These are phyloP conservation scores for Clarireedia hainanense DNA, from an alignment of 2,329 filamentous ascomycete genomes.

Conservation along the genomic window DNA sequence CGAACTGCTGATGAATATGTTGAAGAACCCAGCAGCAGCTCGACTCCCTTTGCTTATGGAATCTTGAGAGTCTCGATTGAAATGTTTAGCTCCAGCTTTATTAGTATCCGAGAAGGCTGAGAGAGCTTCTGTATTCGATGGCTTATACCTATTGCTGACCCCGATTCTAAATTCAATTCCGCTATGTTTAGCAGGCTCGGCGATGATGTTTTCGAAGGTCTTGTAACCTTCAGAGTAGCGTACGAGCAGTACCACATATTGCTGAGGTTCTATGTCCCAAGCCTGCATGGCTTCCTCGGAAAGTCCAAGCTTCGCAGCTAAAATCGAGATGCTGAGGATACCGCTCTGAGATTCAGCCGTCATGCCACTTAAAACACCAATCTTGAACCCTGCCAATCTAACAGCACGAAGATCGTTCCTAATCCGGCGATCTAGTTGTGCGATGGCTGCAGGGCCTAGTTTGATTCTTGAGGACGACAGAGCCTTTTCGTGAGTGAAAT, in stretches of 20 bases:
- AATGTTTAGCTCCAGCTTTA: slow-evolving; percentile 11
- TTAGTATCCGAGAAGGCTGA: slow-evolving; percentile 29
- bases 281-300: slow-evolving; percentile 68
- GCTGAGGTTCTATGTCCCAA: slow-evolving; percentile 59
- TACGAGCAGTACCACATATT: slow-evolving; percentile 70
- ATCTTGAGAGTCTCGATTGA: slow-evolving; percentile 5
- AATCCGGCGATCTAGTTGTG: slow-evolving; percentile 33
- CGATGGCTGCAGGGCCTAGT: slow-evolving; percentile 12
- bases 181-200: slow-evolving; percentile 30
- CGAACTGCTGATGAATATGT: slow-evolving; percentile 64
- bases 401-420: slow-evolving; percentile 52
- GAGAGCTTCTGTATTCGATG: slow-evolving; percentile 39
- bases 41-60: not conserved
- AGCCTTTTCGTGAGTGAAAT: not conserved
- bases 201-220: slow-evolving; percentile 45
- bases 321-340: slow-evolving; percentile 60
- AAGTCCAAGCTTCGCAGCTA: slow-evolving; percentile 61
- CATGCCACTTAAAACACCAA: slow-evolving; percentile 53
- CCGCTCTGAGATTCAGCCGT: slow-evolving; percentile 33
- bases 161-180: slow-evolving; percentile 59
- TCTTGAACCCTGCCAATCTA: slow-evolving; percentile 59
- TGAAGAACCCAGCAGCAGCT: slow-evolving; percentile 35
- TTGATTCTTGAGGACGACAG: slow-evolving; percentile 2
- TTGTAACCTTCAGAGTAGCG: slow-evolving; percentile 56
- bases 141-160: slow-evolving; percentile 65